Evolutionary conservation across 2,329 filamentous ascomycete species (phyloP), one percentile per base, ranked within the genome.

Genomic region (Pseudogymnoascus sp.): DNA sequence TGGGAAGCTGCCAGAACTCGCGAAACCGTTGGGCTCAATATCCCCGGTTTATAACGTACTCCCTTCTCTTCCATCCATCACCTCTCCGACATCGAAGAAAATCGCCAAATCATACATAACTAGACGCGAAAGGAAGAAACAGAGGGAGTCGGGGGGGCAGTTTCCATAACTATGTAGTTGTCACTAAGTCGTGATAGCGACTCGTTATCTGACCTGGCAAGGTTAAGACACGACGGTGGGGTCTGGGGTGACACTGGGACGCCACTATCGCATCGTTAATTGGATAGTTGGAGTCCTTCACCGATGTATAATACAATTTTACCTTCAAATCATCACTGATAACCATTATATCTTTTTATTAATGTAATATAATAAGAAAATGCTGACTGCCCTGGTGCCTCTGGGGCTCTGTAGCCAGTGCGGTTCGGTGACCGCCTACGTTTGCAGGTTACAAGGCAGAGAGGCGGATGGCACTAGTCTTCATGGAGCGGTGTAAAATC

Each of bases 31-130:
- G 51, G 28, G 28, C 16, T 36, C 51, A 7, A 14, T 21, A 57
- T 16, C 51, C 28, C 51, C 19, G 28, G 51, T 34, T 14, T 36
- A 19, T 57, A 34, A 21, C 28, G 10, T 57, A 21, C 28, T 57
- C 51, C 51, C 51, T 57, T 57, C 51, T 34, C 51, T 57, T 36
- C 51, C 51, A 21, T 57, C 28, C 28, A 57, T n/a, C 51, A 57
- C 51, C 10, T 57, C 51, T 19, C 51, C 51, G 16, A 57, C 51
- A 34, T 19, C 51, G 16, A 57, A 8, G 28, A 57, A 57, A 57
- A 34, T 57, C 51, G 28, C 28, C n/a, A 34, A 36, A 36, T 34
- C 28, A 14, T 57, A 19, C 11, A 19, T 57, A 57, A 34, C 51
- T 34, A 57, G 51, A 34, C 51, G 51, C 34, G 51, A 57, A 57